Base-by-base conservation (phyloP, 305 asterid species). In the Stenogyne calaminthoides region DNA sequence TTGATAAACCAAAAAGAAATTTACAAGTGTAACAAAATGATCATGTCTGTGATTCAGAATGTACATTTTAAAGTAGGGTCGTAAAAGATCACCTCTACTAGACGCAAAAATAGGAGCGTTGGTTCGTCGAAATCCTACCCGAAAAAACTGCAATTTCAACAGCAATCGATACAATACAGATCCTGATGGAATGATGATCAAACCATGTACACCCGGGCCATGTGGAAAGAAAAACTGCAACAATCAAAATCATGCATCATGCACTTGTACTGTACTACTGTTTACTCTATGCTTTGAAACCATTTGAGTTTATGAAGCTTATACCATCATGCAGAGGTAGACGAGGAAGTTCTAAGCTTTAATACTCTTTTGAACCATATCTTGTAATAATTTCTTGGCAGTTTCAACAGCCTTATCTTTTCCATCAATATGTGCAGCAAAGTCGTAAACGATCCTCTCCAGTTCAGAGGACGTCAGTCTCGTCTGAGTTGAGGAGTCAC, bases 341-440 rank as follows among this genome's bases (percentile, higher is more conserved):
- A 79, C 57, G 85, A 70, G 49, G 89, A 78, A 55, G 83, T 77
- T 64, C 79, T 70, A 5, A 63, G 66, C 84, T 85, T 80, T 42
- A 77, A 83, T 73, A 60, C 87, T 93, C 85, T 89, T 89, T 44
- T 85, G 89, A 71, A 72, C 96, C 89, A 93, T 84, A 79, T 87
- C 97, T 60, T 84, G 86, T 69, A 93, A 61, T 37, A 93, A 75
- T 73, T 82, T 85, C 90, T 88, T 93, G 8, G 98, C 98, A 20
- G 96, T 93, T 76, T 86, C 96, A 20, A 82, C 89, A 37, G 90
- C 92, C 77, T 84, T 88, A 32, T 91, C 97, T 8, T 82, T 84
- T 52, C 95, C 93, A 71, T 88, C 91, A 15, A 91, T 84, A n/a
- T 82, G 83, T 18, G 91, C 82, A 68, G 95, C 95, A 60, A 93